Conservation (phyloP, 73 alveolate genomes). For the Paramecium primaurelia region DNA sequence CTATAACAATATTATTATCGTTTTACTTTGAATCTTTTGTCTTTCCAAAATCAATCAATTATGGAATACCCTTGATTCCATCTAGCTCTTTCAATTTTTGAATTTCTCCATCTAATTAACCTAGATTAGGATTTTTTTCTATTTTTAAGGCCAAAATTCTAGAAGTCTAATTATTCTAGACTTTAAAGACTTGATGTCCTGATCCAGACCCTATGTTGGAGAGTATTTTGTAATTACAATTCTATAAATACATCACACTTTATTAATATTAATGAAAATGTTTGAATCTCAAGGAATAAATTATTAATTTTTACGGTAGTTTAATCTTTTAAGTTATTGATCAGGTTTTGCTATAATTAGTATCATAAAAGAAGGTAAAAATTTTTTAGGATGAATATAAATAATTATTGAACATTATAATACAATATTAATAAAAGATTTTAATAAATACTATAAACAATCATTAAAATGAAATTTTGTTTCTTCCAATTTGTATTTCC, state of each 20-base stretch:
- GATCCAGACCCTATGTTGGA: neutral
- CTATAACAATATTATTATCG: neutral
- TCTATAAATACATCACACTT: neutral
- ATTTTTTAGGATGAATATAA: neutral
- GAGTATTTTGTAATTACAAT: neutral
- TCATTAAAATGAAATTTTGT: neutral
- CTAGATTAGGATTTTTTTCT: neutral
- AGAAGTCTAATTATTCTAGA: neutral
- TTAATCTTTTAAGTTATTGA: neutral
- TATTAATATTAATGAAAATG: neutral
- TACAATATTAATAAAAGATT: neutral
- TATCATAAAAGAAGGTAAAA: neutral
- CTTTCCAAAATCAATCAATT: neutral
- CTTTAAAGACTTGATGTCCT: neutral
- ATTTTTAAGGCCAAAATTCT: neutral
- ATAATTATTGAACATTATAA: neutral
- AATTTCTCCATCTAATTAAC: neutral
- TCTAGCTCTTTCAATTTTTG: neutral
- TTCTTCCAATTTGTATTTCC: neutral
- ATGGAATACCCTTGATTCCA: neutral
- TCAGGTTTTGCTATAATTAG: neutral
- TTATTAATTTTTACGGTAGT: neutral
- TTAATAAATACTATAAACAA: neutral
- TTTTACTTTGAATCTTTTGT: neutral
- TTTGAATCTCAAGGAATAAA: neutral